A percentile compares a stretch with the other conserved stretches of the same genome.
phyloP scores from a whole-genome alignment of 148 eudicot species.

The Cornus florida region DNA sequence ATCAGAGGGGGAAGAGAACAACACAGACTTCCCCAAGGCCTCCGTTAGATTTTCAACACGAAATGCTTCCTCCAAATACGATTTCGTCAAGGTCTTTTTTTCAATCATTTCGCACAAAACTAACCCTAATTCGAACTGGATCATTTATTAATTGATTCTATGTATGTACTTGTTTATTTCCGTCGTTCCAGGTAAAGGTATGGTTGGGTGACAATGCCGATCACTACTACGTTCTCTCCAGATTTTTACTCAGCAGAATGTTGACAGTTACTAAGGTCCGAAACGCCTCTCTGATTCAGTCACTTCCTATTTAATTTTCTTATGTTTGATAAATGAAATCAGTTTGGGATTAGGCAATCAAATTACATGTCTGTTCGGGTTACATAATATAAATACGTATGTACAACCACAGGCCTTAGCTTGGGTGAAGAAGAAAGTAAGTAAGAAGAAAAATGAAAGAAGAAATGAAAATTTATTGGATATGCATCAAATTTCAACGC shows the following conservation, averaged over 20 bases:
- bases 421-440: not conserved
- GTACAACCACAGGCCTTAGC: no score
- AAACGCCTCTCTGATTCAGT: not conserved
- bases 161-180: not conserved
- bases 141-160: not conserved
- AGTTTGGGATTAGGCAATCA: not conserved
- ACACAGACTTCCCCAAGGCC: constrained; percentile 10
- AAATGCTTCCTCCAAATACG: constrained; percentile 92
- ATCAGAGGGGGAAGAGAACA: constrained; percentile 28
- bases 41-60: constrained; percentile 54
- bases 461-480: not conserved
- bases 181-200: constrained; percentile 70
- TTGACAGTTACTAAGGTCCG: constrained; percentile 91
- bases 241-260: constrained; percentile 97
- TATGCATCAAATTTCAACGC: no score
- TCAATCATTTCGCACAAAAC: not conserved
- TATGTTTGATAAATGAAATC: not conserved
- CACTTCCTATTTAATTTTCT: not conserved
- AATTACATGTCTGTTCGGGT: not conserved
- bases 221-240: constrained; percentile 93
- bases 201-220: constrained; percentile 99
- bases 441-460: no score
- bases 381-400: not conserved
- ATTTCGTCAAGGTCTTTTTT: constrained; percentile 80
- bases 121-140: not conserved